Conservation (phyloP, 1,284 basidiomycete species). For the Ustilago nuda region DNA sequence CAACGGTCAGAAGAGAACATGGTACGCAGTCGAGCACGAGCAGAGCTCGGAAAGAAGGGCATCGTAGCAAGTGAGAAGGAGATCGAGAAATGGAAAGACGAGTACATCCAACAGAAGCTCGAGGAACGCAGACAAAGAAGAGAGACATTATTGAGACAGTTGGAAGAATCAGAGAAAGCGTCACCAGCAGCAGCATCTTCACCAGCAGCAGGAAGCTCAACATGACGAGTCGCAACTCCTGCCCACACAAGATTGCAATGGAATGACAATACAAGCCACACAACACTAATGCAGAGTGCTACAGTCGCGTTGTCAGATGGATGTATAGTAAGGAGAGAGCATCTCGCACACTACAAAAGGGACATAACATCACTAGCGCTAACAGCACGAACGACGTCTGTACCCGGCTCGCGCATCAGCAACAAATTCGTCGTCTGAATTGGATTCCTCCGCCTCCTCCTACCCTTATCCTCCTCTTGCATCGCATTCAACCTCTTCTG, state of each 20-base stretch:
- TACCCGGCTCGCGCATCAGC: constrained; percentile 41
- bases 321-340: background rate
- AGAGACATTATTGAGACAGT: constrained; percentile 19
- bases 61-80: constrained; percentile 62
- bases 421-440: constrained; percentile 34
- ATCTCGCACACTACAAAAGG: constrained; percentile 7
- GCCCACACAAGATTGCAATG: background rate
- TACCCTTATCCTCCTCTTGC: constrained; percentile 9
- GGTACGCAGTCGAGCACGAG: constrained; percentile 50
- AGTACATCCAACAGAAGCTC: constrained; percentile 45
- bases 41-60: constrained; percentile 57
- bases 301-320: background rate
- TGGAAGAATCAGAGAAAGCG: constrained; percentile 18
- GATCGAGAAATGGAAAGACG: constrained; percentile 64
- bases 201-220: constrained; percentile 1
- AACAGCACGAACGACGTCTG: constrained; percentile 38
- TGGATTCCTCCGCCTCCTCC: constrained; percentile 33
- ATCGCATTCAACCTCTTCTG: constrained; percentile 19
- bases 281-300: background rate
- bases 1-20: constrained; percentile 60
- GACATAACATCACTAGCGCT: constrained; percentile 22
- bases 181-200: background rate
- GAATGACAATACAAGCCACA: background rate
- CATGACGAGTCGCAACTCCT: background rate
- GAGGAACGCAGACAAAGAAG: constrained; percentile 41